These are phyloP conservation scores for Erythrobasidium yunnanense DNA, from an alignment of 768 basidiomycete species.

Conservation along the genomic window DNA sequence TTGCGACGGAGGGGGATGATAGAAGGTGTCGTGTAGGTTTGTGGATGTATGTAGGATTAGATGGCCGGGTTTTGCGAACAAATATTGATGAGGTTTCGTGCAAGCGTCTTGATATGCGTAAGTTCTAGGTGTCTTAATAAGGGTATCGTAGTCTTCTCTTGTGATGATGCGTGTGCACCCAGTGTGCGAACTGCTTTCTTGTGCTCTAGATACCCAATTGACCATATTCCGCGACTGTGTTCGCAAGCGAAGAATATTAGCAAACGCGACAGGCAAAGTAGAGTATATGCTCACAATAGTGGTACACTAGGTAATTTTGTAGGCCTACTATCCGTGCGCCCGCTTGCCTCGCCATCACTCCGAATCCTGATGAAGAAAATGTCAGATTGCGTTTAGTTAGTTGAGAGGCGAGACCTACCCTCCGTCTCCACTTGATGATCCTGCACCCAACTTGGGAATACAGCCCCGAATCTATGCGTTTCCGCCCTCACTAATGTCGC, in stretches of 20 bases:
- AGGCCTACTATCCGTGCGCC: constrained; percentile 2
- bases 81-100: too few species aligned
- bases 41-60: too few species aligned
- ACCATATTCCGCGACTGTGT: not conserved
- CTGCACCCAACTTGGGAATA: constrained; percentile 32
- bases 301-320: not conserved
- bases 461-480: constrained; percentile 31
- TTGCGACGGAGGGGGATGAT: too few species aligned
- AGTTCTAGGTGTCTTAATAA: too few species aligned
- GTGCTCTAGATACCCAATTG: not conserved
- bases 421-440: constrained; percentile 35
- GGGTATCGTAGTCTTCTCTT: too few species aligned
- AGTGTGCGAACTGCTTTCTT: not conserved
- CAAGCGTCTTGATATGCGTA: too few species aligned
- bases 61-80: too few species aligned
- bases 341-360: not conserved
- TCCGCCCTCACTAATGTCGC: constrained; percentile 31
- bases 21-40: too few species aligned
- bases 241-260: not conserved
- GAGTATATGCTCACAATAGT: not conserved
- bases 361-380: not conserved
- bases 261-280: not conserved
- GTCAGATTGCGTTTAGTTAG: not conserved
- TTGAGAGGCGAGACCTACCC: not conserved
- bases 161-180: not conserved